Percentiles rank a stretch among this genome's conserved stretches.
Evolutionary conservation across 345 rosid genomes (phyloP).

Genomic region (Brassica juncea): DNA sequence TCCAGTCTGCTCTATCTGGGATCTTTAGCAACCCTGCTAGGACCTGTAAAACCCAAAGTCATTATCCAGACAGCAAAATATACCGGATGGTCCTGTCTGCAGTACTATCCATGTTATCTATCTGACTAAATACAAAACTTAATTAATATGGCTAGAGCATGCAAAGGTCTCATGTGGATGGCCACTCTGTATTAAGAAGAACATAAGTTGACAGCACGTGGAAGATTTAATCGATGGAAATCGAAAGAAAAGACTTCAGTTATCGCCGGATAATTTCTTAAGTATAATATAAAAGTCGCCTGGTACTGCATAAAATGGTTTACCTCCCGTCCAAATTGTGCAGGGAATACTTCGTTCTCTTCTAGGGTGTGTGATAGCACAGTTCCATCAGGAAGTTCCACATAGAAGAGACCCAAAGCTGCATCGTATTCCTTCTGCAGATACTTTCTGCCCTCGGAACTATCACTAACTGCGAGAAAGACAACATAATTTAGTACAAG

Average conservation of each 20-base stretch:
- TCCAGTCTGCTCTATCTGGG: conserved; percentile 89
- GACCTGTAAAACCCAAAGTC: conserved; percentile 54
- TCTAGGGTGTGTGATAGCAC: conserved; percentile 59
- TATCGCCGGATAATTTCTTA: background rate
- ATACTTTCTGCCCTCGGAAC: conserved; percentile 68
- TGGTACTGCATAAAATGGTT: background rate
- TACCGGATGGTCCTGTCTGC: background rate
- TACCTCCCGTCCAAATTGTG: conserved; percentile 96
- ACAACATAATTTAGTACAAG: background rate
- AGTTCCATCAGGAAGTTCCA: conserved; percentile 74
- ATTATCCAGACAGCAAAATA: background rate
- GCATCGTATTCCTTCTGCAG: conserved; percentile 62
- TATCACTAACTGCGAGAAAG: conserved; percentile 45
- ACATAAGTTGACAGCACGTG: background rate
- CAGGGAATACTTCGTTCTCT: conserved; percentile 79
- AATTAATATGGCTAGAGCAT: background rate
- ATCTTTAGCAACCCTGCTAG: conserved; percentile 81
- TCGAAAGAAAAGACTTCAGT: background rate
- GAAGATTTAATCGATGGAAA: background rate
- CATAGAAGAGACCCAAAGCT: conserved; percentile 69
- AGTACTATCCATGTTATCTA: background rate
- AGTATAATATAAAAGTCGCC: background rate
- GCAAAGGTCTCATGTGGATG: background rate
- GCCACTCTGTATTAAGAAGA: background rate
- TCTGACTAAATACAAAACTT: conserved; percentile 1